Evolutionary conservation across 2,329 filamentous ascomycete genomes (phyloP).

Genomic region (Diaporthe aspalathi): DNA sequence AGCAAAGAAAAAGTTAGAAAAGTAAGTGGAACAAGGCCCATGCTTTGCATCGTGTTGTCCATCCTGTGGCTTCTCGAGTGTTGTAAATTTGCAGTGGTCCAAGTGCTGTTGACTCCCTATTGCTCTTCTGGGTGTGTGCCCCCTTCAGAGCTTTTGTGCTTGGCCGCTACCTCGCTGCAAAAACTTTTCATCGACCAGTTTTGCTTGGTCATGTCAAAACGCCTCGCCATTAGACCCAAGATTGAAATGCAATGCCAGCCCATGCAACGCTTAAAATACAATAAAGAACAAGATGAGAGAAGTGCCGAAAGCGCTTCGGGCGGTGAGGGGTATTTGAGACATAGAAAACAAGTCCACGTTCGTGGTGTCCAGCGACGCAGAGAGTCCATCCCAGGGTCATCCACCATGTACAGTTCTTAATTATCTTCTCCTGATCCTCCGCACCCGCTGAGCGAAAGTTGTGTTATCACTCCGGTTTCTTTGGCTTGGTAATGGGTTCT

Average conservation of each 20-base stretch:
- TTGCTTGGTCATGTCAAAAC: constrained; percentile 24
- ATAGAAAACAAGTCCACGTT: constrained; percentile 31
- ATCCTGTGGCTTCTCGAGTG: not conserved
- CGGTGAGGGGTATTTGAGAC: constrained; percentile 28
- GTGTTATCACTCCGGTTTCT: constrained; percentile 16
- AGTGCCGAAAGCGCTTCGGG: constrained; percentile 14
- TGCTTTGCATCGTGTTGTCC: not conserved
- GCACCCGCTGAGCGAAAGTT: not conserved
- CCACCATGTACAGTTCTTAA: constrained; percentile 20
- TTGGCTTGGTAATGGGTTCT: constrained; percentile 41
- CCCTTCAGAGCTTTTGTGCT: constrained; percentile 19
- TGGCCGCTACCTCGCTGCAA: constrained; percentile 6
- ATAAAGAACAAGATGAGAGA: constrained; percentile 29
- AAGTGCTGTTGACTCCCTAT: constrained; percentile 3
- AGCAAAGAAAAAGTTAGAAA: too few relatives aligned
- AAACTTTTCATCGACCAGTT: constrained; percentile 18
- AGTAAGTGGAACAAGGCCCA: not conserved
- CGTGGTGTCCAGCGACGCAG: constrained; percentile 28
- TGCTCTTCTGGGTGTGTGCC: not conserved
- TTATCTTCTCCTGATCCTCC: not conserved
- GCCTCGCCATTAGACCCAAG: constrained; percentile 25
- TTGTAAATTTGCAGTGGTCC: not conserved
- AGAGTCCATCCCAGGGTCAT: not conserved
- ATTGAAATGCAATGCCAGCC: constrained; percentile 32
- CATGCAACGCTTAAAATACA: constrained; percentile 33